A percentile compares a stretch with the other conserved stretches of the same genome.
These are phyloP conservation scores for Russula olivacea DNA, from an alignment of 768 basidiomycete genomes.

Conservation along the genomic window DNA sequence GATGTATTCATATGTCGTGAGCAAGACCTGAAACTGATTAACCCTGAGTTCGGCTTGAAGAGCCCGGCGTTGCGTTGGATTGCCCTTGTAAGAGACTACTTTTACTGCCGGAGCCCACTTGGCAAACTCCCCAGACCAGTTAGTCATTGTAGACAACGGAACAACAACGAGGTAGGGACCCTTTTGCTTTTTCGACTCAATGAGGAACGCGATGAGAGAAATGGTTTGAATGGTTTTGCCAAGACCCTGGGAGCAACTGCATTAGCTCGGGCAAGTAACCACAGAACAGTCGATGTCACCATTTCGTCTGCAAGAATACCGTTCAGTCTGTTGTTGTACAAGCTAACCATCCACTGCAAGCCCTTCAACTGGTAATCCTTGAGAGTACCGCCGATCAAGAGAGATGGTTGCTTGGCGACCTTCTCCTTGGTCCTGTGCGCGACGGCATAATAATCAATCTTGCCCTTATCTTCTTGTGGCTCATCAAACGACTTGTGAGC, in stretches of 20 bases:
- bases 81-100: constrained; percentile 85
- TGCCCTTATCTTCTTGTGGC: constrained; percentile 53
- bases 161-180: constrained; percentile 96
- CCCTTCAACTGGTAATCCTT: constrained; percentile 96
- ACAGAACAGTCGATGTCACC: constrained; percentile 39
- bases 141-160: constrained; percentile 93
- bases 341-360: constrained; percentile 96
- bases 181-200: constrained; percentile 84
- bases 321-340: constrained; percentile 94
- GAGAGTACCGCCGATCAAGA: constrained; percentile 81
- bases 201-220: constrained; percentile 90
- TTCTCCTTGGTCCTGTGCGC: constrained; percentile 91
- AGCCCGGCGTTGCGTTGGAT: constrained; percentile 73
- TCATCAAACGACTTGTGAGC: constrained; percentile 67
- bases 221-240: constrained; percentile 95
- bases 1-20: constrained; percentile 97
- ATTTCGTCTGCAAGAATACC: constrained; percentile 95
- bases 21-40: constrained; percentile 82
- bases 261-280: not conserved
- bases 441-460: constrained; percentile 94
- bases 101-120: constrained; percentile 89
- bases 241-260: constrained; percentile 55
- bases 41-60: constrained; percentile 72
- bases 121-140: constrained; percentile 95
- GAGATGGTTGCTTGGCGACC: constrained; percentile 60